These are phyloP conservation scores for Aspergillus brunneoviolaceus DNA, from an alignment of 2,329 filamentous ascomycete species.

Conservation along the genomic window DNA sequence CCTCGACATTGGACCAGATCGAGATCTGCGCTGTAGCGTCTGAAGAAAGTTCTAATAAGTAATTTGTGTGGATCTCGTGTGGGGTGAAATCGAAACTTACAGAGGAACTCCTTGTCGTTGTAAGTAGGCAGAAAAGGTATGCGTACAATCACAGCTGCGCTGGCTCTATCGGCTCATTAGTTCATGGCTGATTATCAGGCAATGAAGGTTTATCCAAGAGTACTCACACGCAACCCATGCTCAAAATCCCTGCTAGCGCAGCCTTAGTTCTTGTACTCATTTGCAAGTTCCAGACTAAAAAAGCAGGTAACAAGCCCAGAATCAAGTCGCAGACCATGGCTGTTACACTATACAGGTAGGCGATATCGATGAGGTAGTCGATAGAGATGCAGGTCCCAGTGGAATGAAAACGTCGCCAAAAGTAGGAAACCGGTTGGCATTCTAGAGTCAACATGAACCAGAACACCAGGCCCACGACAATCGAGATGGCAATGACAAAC, in stretches of 20 bases:
- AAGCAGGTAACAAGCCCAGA: constrained; percentile 54
- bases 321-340: constrained; percentile 53
- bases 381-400: constrained; percentile 16
- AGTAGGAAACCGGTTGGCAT: constrained; percentile 53
- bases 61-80: neutral
- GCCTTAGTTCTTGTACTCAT: constrained; percentile 55
- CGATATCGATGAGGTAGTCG: constrained; percentile 35
- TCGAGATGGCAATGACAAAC: constrained; percentile 47
- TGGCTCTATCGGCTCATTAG: constrained; percentile 24
- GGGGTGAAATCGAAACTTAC: constrained; percentile 23
- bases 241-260: constrained; percentile 54
- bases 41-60: constrained; percentile 19
- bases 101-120: constrained; percentile 34
- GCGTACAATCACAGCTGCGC: constrained; percentile 38
- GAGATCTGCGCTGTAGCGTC: constrained; percentile 38
- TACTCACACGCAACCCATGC: constrained; percentile 54
- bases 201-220: constrained; percentile 10
- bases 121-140: constrained; percentile 38
- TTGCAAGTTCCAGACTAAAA: constrained; percentile 56
- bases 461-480: constrained; percentile 49
- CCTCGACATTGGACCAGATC: constrained; percentile 44
- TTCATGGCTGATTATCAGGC: constrained; percentile 15
- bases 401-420: constrained; percentile 45
- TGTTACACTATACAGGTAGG: constrained; percentile 53
- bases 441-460: constrained; percentile 55